Evolutionary conservation across 2,329 filamentous ascomycete species (phyloP), one percentile per base, ranked within the genome.

Genomic region (Penicillium sp.): DNA sequence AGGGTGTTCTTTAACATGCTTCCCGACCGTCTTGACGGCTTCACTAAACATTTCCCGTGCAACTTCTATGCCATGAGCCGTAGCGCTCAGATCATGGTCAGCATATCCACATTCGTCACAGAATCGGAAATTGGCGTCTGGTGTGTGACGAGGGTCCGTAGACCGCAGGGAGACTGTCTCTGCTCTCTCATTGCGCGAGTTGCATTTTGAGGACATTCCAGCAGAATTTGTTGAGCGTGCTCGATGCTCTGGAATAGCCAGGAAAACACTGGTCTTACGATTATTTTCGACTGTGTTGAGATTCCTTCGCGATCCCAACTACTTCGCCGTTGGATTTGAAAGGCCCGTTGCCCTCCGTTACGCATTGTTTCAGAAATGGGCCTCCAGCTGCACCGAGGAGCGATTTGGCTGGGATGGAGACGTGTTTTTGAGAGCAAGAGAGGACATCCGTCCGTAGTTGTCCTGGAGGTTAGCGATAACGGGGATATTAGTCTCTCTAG

Each of bases 81-180:
- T 68, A 2, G 87, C 85, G 56, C 80, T 71, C 6, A 84, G 72
- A 65, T 86, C 83, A 3, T 77, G 75, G 49, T 77, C 72, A 1
- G 64, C 71, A 11, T 67, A 70, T 0, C 76, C 75, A 2, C 79
- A 76, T 35, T 75, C 71, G 38, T 70, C 76, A 46, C 75, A 88
- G 69, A 83, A 88, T 73, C 86, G 84, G 78, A 88, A 90, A 62
- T 80, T 80, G 69, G 91, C 89, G 7, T 83, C 71, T 0, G 90
- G 90, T 2, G 81, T 80, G 62, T 90, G 88, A 0, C 85, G 83
- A 1, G 89, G 89, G 69, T 91, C 84, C 0, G 82, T 76, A 0
- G 85, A 88, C 13, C 79, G 79, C 7, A n/a, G 82, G 8, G 76
- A 82, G 7, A 92, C 88, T 1, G 82, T 84, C 17, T 90, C 90